Conservation (phyloP, 805 yeast species). For the Pichia sporocuriosa region DNA sequence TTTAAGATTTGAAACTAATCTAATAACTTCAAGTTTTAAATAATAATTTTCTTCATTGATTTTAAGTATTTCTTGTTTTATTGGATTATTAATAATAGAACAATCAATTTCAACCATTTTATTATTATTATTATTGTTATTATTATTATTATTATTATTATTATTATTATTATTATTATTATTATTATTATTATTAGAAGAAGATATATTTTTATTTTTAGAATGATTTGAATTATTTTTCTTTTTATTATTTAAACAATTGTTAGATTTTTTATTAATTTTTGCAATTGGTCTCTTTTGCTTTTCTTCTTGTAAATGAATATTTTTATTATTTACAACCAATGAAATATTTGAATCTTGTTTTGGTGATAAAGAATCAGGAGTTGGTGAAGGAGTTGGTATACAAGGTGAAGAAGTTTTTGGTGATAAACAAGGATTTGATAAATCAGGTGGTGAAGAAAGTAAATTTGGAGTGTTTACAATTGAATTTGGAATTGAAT, state of each 20-base stretch:
- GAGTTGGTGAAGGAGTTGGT: conserved; percentile 10
- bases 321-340: too few relatives aligned
- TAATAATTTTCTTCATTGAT: conserved; percentile 40
- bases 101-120: conserved; percentile 17
- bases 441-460: conserved; percentile 2
- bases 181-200: background rate
- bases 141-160: background rate
- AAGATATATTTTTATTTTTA: too few relatives aligned
- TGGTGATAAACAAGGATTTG: background rate
- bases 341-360: background rate
- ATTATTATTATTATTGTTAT: background rate
- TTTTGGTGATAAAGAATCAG: conserved; percentile 9
- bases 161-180: background rate
- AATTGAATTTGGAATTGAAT: background rate
- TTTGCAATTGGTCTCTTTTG: too few relatives aligned
- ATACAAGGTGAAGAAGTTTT: conserved; percentile 1
- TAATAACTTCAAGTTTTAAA: conserved; percentile 38
- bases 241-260: too few relatives aligned
- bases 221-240: too few relatives aligned
- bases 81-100: conserved; percentile 25
- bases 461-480: background rate
- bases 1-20: conserved; percentile 38
- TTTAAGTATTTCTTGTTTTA: conserved; percentile 35
- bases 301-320: too few relatives aligned
- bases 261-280: too few relatives aligned